These are phyloP conservation scores for Komagataea norvegica DNA, from an alignment of 1,139 yeast genomes.

Conservation along the genomic window DNA sequence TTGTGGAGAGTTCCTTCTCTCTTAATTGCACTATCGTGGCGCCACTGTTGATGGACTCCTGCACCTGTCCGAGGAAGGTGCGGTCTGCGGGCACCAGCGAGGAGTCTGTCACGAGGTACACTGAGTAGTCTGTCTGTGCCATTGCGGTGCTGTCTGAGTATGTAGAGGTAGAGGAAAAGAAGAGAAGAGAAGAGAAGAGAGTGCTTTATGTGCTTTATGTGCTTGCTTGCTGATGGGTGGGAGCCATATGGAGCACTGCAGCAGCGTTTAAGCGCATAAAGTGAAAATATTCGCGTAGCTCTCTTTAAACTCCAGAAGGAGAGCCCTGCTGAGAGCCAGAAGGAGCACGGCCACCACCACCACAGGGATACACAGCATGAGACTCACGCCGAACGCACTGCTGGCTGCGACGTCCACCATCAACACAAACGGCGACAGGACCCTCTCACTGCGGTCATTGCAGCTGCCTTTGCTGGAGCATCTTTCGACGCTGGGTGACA, in stretches of 20 bases:
- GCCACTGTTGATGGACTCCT: conserved; percentile 61
- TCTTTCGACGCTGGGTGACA: conserved; percentile 39
- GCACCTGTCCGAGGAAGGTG: conserved; percentile 57
- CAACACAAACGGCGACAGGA: conserved; percentile 42
- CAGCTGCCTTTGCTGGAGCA: conserved; percentile 40
- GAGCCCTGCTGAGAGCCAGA: no score
- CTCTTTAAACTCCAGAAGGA: not conserved
- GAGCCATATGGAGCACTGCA: no score
- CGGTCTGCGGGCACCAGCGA: conserved; percentile 64
- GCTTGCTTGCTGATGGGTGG: not conserved
- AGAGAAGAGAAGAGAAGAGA: no score
- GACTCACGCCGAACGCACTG: conserved; percentile 46
- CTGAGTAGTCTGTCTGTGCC: conserved; percentile 46
- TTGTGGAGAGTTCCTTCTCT: conserved; percentile 70
- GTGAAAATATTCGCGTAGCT: not conserved
- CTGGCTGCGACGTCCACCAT: conserved; percentile 45
- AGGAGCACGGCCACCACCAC: no score
- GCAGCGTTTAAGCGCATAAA: conserved; percentile 9
- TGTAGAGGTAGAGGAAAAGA: no score
- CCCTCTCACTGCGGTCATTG: conserved; percentile 38
- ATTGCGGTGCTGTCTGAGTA: no score
- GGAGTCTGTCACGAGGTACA: conserved; percentile 81
- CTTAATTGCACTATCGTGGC: conserved; percentile 80
- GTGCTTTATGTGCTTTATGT: not conserved
- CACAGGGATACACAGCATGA: conserved; percentile 33